Base-by-base conservation (phyloP, 176 grass and related monocot species). In the Aegilops speltoides region DNA sequence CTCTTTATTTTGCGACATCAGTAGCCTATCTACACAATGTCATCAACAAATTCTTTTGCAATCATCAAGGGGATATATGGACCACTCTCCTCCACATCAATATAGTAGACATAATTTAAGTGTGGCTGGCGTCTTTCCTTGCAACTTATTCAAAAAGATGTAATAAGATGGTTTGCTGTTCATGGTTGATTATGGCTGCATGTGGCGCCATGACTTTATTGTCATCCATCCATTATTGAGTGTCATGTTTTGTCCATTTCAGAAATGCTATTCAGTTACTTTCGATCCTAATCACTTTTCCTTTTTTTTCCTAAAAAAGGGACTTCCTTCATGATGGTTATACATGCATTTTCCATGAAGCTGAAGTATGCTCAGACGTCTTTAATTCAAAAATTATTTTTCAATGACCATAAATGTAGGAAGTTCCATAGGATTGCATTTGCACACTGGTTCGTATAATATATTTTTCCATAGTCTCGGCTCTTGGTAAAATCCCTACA, bases 141-240 rank as follows among this genome's bases (percentile, higher is more conserved):
- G 45, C 26, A 31, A 52, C 17, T 31, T 64, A 6, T 46, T 73
- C 5, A 61, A n/a, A 50, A 64, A 17, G 25, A 83, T 67, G 33
- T 20, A 31, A 33, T 26, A 17, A 52, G 48, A 52, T 52, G 48
- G 48, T 52, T 52, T 52, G 48, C 5, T 52, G 15, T 52, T 52
- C 4, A 28, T 68, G 70, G 43, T 25, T 60, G 33, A 23, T 83
- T n/a, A 26, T 74, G 38, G 43, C 46, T 85, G 43, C 68, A 85
- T 85, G 88, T 60, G 77, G 77, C 77, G 43, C 63, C 88, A 20
- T 77, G 77, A 66, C 34, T 14, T 14, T 4, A 62, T 43, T 77
- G 17, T 20, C 22, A 14, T 9, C 10, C 16, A 77, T n/a, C 76
- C 13, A 43, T 79, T 65, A 59, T 40, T 79, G 20, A 3, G 19